These are phyloP conservation scores for Ascoidea rubescens DNA, from an alignment of 805 yeast species.

Conservation along the genomic window DNA sequence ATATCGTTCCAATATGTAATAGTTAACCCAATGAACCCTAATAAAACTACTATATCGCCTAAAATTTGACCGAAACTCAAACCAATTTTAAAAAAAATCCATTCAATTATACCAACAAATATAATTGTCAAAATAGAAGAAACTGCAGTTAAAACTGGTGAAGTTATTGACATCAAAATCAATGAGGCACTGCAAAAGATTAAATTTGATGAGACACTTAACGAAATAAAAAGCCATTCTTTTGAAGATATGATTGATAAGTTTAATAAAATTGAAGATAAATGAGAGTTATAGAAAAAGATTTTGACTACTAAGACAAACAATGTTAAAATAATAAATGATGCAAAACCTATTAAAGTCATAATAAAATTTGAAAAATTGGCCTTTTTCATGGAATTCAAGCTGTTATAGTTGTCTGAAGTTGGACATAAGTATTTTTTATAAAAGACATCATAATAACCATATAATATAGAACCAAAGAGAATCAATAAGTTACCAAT, in stretches of 20 bases:
- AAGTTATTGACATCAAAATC: slow-evolving; percentile 68
- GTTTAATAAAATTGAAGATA: slow-evolving; percentile 19
- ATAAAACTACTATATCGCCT: slow-evolving; percentile 58
- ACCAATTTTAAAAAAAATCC: slow-evolving; percentile 45
- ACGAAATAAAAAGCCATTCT: slow-evolving; percentile 29
- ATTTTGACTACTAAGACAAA: slow-evolving; percentile 3
- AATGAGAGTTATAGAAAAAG: slow-evolving; percentile 25
- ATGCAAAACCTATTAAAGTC: slow-evolving; percentile 48
- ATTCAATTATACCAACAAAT: slow-evolving; percentile 67
- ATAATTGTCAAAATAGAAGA: slow-evolving; percentile 63
- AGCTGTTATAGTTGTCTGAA: slow-evolving; percentile 21
- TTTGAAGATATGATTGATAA: slow-evolving; percentile 8
- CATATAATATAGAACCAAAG: slow-evolving; percentile 64
- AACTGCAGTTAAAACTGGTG: slow-evolving; percentile 68
- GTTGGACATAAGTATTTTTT: slow-evolving; percentile 70
- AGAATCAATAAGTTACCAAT: slow-evolving; percentile 61
- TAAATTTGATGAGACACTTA: slow-evolving; percentile 51
- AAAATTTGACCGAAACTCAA: slow-evolving; percentile 41
- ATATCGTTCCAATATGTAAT: slow-evolving; percentile 33
- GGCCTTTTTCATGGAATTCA: slow-evolving; percentile 49
- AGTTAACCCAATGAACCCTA: slow-evolving; percentile 56
- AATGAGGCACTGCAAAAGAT: slow-evolving; percentile 59
- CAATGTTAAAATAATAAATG: slow-evolving; percentile 22
- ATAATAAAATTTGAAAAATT: slow-evolving; percentile 71
- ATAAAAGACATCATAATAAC: slow-evolving; percentile 74